Evolutionary conservation across 2,329 filamentous ascomycete species (phyloP).

Genomic region (Colletotrichum neosansevieriae): DNA sequence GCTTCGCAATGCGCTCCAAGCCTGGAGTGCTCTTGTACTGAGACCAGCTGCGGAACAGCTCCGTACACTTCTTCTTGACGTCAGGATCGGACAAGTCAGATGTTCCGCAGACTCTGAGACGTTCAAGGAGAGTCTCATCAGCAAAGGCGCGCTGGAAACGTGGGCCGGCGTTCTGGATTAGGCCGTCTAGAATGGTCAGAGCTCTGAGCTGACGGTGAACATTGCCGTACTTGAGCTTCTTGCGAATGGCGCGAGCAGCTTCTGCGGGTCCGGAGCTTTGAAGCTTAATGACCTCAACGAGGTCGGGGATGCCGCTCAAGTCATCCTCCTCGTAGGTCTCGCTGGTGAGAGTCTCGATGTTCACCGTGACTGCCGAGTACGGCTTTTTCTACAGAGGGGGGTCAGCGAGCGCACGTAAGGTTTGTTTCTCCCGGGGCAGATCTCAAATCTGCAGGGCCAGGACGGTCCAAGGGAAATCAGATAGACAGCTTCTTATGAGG

Average conservation of each 20-base stretch:
- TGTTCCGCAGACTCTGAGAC: constrained; percentile 87
- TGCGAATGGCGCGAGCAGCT: constrained; percentile 90
- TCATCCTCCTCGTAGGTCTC: constrained; percentile 94
- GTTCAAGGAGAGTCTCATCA: constrained; percentile 92
- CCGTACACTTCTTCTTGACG: constrained; percentile 89
- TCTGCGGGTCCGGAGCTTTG: constrained; percentile 89
- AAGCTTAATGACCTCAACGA: constrained; percentile 93
- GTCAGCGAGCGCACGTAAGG: background rate
- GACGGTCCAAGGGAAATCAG: background rate
- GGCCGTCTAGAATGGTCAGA: constrained; percentile 87
- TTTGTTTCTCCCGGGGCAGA: background rate
- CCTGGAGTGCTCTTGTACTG: constrained; percentile 86
- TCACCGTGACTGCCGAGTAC: constrained; percentile 93
- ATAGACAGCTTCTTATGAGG: background rate
- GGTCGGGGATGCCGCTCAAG: constrained; percentile 88
- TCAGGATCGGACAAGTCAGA: constrained; percentile 86
- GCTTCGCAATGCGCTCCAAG: constrained; percentile 80
- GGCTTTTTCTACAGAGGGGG: constrained; percentile 68
- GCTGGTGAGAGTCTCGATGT: constrained; percentile 89
- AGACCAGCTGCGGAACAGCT: constrained; percentile 89
- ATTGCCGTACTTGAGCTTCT: constrained; percentile 98
- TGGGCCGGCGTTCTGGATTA: constrained; percentile 93
- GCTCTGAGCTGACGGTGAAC: constrained; percentile 92
- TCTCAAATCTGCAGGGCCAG: background rate
- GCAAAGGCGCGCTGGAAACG: constrained; percentile 89